Conservation (phyloP, 2,329 filamentous ascomycete species). For the Acephala macrosclerotiorum region DNA sequence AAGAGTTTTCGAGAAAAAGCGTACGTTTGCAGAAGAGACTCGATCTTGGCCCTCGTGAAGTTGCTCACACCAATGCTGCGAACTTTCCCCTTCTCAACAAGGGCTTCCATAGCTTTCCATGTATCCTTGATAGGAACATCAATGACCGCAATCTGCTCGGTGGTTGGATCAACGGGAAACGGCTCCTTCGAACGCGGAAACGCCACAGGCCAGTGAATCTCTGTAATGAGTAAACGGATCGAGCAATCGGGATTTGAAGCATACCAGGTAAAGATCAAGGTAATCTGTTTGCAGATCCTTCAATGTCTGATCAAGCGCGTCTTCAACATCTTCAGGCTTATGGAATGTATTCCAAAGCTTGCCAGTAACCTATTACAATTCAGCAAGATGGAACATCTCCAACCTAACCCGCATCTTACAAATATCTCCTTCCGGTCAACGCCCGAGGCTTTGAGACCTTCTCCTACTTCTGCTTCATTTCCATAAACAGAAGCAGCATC, state of each 20-base stretch:
- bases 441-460: conserved; percentile 48
- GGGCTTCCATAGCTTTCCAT: conserved; percentile 50
- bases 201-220: conserved; percentile 44
- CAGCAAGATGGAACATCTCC: conserved; percentile 34
- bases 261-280: conserved; percentile 61
- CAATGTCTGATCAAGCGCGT: conserved; percentile 56
- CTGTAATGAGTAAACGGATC: conserved; percentile 42
- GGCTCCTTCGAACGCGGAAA: conserved; percentile 28
- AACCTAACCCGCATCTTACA: conserved; percentile 10
- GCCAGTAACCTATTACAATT: conserved; percentile 51
- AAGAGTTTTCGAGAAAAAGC: neutral
- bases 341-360: conserved; percentile 65
- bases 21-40: conserved; percentile 52
- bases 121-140: conserved; percentile 45
- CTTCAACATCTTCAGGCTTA: conserved; percentile 49
- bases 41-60: conserved; percentile 52
- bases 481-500: conserved; percentile 56
- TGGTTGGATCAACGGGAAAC: conserved; percentile 31
- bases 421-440: conserved; percentile 50
- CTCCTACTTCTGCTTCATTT: conserved; percentile 52
- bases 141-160: conserved; percentile 28
- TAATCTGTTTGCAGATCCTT: conserved; percentile 59
- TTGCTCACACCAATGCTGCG: conserved; percentile 60
- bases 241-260: conserved; percentile 34
- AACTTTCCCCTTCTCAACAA: conserved; percentile 49